Base-by-base conservation (phyloP, 768 basidiomycete genomes). In the Tylopilus subfusipes region DNA sequence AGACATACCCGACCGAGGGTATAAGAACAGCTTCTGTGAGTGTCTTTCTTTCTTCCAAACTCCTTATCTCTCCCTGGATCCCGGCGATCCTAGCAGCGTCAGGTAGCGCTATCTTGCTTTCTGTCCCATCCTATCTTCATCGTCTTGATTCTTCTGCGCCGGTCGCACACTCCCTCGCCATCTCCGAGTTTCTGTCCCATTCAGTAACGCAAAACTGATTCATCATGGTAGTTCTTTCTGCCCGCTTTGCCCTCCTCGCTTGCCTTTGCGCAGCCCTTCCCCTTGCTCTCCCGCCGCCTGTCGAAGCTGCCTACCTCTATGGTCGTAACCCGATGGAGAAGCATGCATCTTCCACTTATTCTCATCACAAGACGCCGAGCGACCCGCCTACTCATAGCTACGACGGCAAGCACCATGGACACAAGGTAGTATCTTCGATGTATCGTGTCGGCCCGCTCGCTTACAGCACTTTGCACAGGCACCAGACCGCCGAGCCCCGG, bases 141-240 rank as follows among this genome's bases (percentile, higher is more conserved):
- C 38, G 40, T 52, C 67, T 61, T 58, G 55, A 63, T 56, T 43
- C 53, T 25, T 42, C 40, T 51, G 65, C 63, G 63, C 66, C 47
- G 55, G 56, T 60, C 66, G 66, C 42, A 60, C 25, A 22, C 55
- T 63, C 58, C 60, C 55, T 56, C 30, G 43, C 48, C 42, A 49
- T 65, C 55, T 50, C 48, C 51, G 56, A 44, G 2, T 39, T 39
- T 4, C 6, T 48, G 40, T 53, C 58, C 33, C 43, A 48, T 60
- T 60, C 60, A 51, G 59, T 43, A 31, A 49, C 54, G 31, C 55
- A 53, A 46, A 53, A 46, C 50, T 47, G 36, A 33, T 61, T 51
- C 56, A 66, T 54, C 62, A 86, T 86, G 85, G 75, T 80, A 56
- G 65, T 73, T 45, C 72, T 84, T 55, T 72, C 72, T 47, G 57